These are phyloP conservation scores for Aspergillus ruber DNA, from an alignment of 2,329 filamentous ascomycete species.

Conservation along the genomic window DNA sequence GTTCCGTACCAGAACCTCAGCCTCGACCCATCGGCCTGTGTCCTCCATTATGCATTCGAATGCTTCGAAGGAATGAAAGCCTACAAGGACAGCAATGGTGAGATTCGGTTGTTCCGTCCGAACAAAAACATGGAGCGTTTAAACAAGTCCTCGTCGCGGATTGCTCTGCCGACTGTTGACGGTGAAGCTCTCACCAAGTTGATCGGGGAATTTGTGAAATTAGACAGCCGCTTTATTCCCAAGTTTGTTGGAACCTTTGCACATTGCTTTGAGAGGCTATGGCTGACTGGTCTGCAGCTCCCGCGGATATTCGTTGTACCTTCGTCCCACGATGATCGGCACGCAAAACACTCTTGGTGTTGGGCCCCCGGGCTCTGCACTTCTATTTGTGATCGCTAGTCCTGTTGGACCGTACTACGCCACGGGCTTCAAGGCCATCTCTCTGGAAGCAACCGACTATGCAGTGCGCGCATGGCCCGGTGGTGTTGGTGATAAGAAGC, in stretches of 20 bases:
- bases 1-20: slow-evolving; percentile 94
- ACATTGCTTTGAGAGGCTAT: background rate
- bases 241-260: slow-evolving; percentile 41
- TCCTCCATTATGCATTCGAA: slow-evolving; percentile 97
- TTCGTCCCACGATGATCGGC: slow-evolving; percentile 94
- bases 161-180: slow-evolving; percentile 85
- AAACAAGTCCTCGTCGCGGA: slow-evolving; percentile 85
- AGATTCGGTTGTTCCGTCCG: slow-evolving; percentile 83
- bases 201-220: slow-evolving; percentile 69
- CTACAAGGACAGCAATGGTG: slow-evolving; percentile 77
- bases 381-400: slow-evolving; percentile 91
- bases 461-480: slow-evolving; percentile 96
- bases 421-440: slow-evolving; percentile 95
- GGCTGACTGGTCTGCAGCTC: slow-evolving; percentile 29
- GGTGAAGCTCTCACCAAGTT: slow-evolving; percentile 68
- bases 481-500: slow-evolving; percentile 95
- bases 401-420: slow-evolving; percentile 98
- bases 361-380: slow-evolving; percentile 79
- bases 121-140: slow-evolving; percentile 94
- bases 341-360: slow-evolving; percentile 93
- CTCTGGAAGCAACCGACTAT: slow-evolving; percentile 91
- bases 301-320: slow-evolving; percentile 87
- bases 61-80: slow-evolving; percentile 99
- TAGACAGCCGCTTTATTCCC: slow-evolving; percentile 88
- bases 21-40: slow-evolving; percentile 90